Percentiles rank a stretch among this genome's conserved stretches.
These are phyloP conservation scores for Conoideocrella luteorostrata DNA, from an alignment of 2,329 filamentous ascomycete genomes.

Conservation along the genomic window DNA sequence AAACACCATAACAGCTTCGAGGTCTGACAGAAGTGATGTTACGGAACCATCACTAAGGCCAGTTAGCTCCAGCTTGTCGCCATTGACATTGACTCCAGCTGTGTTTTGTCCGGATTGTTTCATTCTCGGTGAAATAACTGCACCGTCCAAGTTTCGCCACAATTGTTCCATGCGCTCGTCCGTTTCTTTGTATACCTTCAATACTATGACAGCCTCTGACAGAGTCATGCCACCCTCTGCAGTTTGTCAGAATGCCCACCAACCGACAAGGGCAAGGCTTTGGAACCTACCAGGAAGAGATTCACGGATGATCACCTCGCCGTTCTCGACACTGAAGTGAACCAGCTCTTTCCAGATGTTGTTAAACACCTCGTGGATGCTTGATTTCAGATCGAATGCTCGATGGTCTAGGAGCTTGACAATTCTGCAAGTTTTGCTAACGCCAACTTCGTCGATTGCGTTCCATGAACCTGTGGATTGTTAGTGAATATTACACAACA, in stretches of 20 bases:
- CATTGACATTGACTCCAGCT: constrained; percentile 34
- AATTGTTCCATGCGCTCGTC: constrained; percentile 53
- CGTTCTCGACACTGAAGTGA: constrained; percentile 49
- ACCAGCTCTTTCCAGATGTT: constrained; percentile 67
- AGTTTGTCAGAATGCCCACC: constrained; percentile 13
- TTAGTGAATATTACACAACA: constrained; percentile 12
- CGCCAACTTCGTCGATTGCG: constrained; percentile 52
- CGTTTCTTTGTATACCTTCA: constrained; percentile 55
- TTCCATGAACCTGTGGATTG: constrained; percentile 43
- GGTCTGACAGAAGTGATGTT: constrained; percentile 46
- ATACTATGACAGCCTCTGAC: constrained; percentile 46
- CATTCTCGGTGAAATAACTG: constrained; percentile 56
- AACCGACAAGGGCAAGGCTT: not conserved
- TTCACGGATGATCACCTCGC: constrained; percentile 50
- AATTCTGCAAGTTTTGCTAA: constrained; percentile 55
- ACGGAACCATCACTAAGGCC: constrained; percentile 40
- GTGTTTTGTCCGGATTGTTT: constrained; percentile 26
- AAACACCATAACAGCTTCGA: constrained; percentile 46
- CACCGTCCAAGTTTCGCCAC: constrained; percentile 56
- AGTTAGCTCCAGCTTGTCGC: constrained; percentile 35
- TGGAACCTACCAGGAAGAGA: constrained; percentile 39
- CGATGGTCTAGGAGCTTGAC: constrained; percentile 60
- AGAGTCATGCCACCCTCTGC: constrained; percentile 47
- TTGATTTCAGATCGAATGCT: constrained; percentile 58
- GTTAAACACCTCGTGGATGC: constrained; percentile 60